Base-by-base conservation (phyloP, 2,329 filamentous ascomycete species). In the Aschersonia sp. region DNA sequence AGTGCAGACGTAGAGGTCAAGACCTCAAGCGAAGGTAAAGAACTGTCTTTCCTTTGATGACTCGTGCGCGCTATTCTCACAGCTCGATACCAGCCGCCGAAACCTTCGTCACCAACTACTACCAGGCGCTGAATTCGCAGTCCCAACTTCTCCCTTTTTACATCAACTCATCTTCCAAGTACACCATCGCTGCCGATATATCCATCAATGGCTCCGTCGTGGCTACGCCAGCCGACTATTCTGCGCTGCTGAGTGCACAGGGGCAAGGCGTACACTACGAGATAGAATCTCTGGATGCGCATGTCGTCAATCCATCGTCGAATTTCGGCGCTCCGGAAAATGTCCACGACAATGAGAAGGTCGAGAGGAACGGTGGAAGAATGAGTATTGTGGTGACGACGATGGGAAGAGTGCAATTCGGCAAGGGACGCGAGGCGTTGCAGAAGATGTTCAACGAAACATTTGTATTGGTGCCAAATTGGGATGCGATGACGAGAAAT, bases 391-490 rank as follows among this genome's bases (percentile, higher is more conserved):
- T 83, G 38, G 75, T 94, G n/a, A 75, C 82, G 50, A 79, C 88
- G 47, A 84, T 78, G 58, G 88, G 88, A 4, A 77, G 71, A 52
- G 79, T 94, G 40, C 75, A 79, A 53, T 83, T 85, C 58, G 81
- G 81, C 45, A 75, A 78, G 50, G 74, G 72, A 50, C 73, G 73
- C 54, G 77, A 82, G 31, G 75, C 77, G 10, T 75, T 75, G 10
- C 74, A 78, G 61, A 78, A 79, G 54, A 79, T 78, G 38, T 94
- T 94, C 62, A 84, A 80, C 57, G 89, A 95, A 63, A 82, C 76
- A 1, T 83, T 94, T 60, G 76, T 94, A 30, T 70, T 95, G 48
- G 84, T 91, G 40, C 87, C 89, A 5, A 86, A 87, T 65, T 75
- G 79, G 76, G 76, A 81, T 53, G 65, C 71, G 0, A 68, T 74